A percentile compares a stretch with the other conserved stretches of the same genome.
Evolutionary conservation across 1,284 basidiomycete genomes (phyloP).

Genomic region (Pseudozyma thailandica): DNA sequence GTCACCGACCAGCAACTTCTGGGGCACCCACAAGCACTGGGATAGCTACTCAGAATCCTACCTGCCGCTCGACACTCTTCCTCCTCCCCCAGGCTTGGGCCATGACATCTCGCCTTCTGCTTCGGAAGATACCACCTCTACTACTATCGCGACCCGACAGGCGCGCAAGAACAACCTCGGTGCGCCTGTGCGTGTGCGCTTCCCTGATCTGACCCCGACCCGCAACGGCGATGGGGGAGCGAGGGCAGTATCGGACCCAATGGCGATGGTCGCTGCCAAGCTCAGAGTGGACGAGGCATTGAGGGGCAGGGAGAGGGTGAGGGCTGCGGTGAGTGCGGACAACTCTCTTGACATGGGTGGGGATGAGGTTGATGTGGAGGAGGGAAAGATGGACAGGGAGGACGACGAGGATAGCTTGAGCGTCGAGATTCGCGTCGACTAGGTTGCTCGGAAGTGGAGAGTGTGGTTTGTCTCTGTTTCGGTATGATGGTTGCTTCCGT

Average conservation of each 20-base stretch:
- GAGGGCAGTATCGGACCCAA: conserved; percentile 33
- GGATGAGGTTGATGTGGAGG: not conserved
- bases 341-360: conserved; percentile 19
- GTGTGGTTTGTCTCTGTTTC: too few relatives aligned
- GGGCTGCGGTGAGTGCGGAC: conserved; percentile 34
- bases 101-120: not conserved
- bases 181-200: conserved; percentile 9
- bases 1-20: not conserved
- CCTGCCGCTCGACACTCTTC: not conserved
- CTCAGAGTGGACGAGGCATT: conserved; percentile 13
- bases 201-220: not conserved
- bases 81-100: not conserved
- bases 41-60: not conserved
- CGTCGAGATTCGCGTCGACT: conserved; percentile 29
- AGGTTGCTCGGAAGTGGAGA: too few relatives aligned
- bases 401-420: conserved; percentile 31
- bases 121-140: not conserved
- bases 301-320: conserved; percentile 6
- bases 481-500: too few relatives aligned
- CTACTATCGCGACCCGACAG: not conserved
- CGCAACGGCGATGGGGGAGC: not conserved
- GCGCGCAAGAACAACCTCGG: conserved; percentile 1
- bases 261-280: conserved; percentile 19
- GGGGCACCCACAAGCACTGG: not conserved
- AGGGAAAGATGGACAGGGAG: conserved; percentile 1